phyloP scores from a whole-genome alignment of 306 rosid genomes.

The Hippophae rhamnoides region DNA sequence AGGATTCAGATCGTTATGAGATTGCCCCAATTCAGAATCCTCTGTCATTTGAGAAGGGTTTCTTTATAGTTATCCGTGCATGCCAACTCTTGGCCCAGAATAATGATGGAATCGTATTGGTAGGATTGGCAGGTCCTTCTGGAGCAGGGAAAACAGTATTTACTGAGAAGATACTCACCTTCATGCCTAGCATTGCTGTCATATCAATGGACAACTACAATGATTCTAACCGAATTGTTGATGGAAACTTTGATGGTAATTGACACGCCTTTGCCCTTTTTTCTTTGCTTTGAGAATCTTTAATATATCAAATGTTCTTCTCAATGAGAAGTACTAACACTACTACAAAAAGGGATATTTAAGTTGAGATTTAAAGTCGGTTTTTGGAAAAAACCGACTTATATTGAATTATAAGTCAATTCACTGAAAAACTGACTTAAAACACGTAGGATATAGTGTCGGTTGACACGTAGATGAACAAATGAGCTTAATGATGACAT shows the following conservation, averaged over 20 bases:
- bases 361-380: too few species aligned
- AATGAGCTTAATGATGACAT: too few species aligned
- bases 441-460: too few species aligned
- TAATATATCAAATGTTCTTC: slow-evolving; percentile 7
- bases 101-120: slow-evolving; percentile 80
- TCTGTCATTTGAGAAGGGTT: slow-evolving; percentile 92
- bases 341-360: too few species aligned
- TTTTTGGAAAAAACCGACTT: too few species aligned
- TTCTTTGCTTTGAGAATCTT: slow-evolving; percentile 14
- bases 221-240: slow-evolving; percentile 91
- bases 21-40: slow-evolving; percentile 58
- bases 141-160: slow-evolving; percentile 96
- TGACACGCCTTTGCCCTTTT: neutral
- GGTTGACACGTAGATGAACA: too few species aligned
- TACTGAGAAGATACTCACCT: slow-evolving; percentile 81
- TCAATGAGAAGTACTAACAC: neutral
- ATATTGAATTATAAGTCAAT: too few species aligned
- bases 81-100: slow-evolving; percentile 80
- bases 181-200: slow-evolving; percentile 95
- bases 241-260: slow-evolving; percentile 94
- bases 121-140: slow-evolving; percentile 97
- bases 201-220: slow-evolving; percentile 97
- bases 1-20: slow-evolving; percentile 57
- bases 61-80: slow-evolving; percentile 85
- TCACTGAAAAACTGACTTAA: too few species aligned